Evolutionary conservation across 2,329 filamentous ascomycete genomes (phyloP).

Genomic region (Penicillium sp.): DNA sequence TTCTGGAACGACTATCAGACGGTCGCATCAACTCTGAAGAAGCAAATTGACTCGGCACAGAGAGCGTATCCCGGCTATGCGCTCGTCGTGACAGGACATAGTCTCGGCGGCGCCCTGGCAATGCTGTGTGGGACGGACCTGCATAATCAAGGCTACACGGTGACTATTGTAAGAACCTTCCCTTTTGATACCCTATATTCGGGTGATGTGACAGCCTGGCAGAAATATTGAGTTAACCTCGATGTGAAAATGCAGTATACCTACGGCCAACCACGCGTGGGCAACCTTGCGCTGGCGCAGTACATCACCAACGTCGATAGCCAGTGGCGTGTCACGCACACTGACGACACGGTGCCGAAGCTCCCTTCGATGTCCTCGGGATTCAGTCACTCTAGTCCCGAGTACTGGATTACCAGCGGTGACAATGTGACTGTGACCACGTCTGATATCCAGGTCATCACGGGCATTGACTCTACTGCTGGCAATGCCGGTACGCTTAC

Average conservation of each 20-base stretch:
- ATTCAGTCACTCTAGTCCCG: conserved; percentile 35
- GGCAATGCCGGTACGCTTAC: conserved; percentile 37
- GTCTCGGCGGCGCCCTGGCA: not conserved
- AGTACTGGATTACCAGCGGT: conserved; percentile 10
- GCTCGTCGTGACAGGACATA: not conserved
- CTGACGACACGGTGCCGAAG: conserved; percentile 41
- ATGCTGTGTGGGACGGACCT: not conserved
- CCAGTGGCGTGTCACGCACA: conserved; percentile 42
- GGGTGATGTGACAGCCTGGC: no score
- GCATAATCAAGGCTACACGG: not conserved
- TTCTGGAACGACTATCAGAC: not conserved
- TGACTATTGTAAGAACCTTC: not conserved
- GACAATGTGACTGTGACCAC: conserved; percentile 26
- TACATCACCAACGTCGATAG: conserved; percentile 39
- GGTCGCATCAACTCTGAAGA: not conserved
- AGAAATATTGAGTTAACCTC: no score
- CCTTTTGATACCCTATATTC: no score
- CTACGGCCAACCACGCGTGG: conserved; percentile 45
- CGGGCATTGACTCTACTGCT: conserved; percentile 31
- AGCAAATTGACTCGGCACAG: not conserved
- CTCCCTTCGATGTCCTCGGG: conserved; percentile 35
- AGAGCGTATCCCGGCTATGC: not conserved
- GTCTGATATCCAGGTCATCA: conserved; percentile 37
- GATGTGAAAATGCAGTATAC: conserved; percentile 34
- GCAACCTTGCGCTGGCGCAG: conserved; percentile 39